Conservation (phyloP, 441 rosid genomes). For the Bocquillonia castaneifolia region DNA sequence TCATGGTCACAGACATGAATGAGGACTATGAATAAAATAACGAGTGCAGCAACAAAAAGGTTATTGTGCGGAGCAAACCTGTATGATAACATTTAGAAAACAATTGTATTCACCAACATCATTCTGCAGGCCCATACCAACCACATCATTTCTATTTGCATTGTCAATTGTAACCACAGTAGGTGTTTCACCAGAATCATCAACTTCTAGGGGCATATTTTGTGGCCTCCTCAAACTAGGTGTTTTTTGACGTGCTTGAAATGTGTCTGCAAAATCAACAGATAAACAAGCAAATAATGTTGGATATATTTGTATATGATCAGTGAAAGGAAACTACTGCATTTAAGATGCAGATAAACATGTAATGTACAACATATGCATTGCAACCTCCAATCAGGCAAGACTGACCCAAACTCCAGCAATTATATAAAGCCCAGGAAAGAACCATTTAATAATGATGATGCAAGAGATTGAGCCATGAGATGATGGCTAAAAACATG, state of each 20-base stretch:
- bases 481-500: background rate
- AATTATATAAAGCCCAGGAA: background rate
- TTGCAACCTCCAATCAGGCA: background rate
- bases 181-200: slow-evolving; percentile 29
- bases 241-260: slow-evolving; percentile 48
- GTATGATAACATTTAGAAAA: slow-evolving; percentile 94
- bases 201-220: slow-evolving; percentile 31
- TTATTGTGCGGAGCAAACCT: slow-evolving; percentile 39
- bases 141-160: slow-evolving; percentile 35
- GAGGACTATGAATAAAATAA: slow-evolving; percentile 4
- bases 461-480: background rate
- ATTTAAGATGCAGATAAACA: background rate
- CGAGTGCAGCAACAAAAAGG: slow-evolving; percentile 4
- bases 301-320: slow-evolving; percentile 1
- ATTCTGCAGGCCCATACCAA: slow-evolving; percentile 86
- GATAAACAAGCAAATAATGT: slow-evolving; percentile 19
- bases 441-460: background rate
- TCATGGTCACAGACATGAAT: slow-evolving; percentile 21
- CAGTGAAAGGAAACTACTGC: slow-evolving; percentile 2
- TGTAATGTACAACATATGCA: background rate
- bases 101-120: slow-evolving; percentile 96
- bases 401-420: background rate
- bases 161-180: slow-evolving; percentile 31
- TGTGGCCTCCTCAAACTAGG: slow-evolving; percentile 36
- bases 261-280: slow-evolving; percentile 47